phyloP scores from a whole-genome alignment of 2,329 filamentous ascomycete species.

The Dothiorella sarmentorum region DNA sequence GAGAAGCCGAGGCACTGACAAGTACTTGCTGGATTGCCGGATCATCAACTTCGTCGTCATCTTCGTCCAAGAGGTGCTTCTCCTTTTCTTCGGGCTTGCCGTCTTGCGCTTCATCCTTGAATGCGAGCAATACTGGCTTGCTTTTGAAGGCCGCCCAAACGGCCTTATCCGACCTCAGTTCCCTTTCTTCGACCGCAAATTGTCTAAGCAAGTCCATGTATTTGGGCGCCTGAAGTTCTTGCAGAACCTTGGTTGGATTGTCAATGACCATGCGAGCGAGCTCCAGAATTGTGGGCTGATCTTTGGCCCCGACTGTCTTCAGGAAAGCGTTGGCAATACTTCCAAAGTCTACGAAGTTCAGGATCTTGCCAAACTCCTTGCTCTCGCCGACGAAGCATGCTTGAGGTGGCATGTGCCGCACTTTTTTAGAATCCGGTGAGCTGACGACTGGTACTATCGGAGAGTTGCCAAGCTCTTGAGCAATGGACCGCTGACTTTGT shows the following conservation, averaged over 20 bases:
- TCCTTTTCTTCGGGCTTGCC: conserved; percentile 39
- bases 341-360: conserved; percentile 96
- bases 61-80: conserved; percentile 34
- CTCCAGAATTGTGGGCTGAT: conserved; percentile 82
- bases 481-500: conserved; percentile 48
- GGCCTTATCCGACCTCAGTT: conserved; percentile 72
- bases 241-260: conserved; percentile 78
- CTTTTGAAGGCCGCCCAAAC: conserved; percentile 73
- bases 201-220: conserved; percentile 81
- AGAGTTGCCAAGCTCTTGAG: conserved; percentile 60
- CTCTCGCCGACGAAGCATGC: conserved; percentile 75
- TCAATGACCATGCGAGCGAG: conserved; percentile 78
- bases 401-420: conserved; percentile 63
- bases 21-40: conserved; percentile 4
- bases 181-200: conserved; percentile 68
- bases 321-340: conserved; percentile 83
- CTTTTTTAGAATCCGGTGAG: conserved; percentile 39
- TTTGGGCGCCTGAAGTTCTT: conserved; percentile 77
- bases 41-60: conserved; percentile 45
- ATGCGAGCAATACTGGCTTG: conserved; percentile 77
- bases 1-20: conserved; percentile 40
- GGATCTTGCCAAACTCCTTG: conserved; percentile 78
- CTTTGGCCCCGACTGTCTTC: conserved; percentile 83
- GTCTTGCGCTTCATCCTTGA: conserved; percentile 64
- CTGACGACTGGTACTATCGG: conserved; percentile 66